Conservation (phyloP, 495 filamentous ascomycete genomes). For the Penicillium riverlandense region DNA sequence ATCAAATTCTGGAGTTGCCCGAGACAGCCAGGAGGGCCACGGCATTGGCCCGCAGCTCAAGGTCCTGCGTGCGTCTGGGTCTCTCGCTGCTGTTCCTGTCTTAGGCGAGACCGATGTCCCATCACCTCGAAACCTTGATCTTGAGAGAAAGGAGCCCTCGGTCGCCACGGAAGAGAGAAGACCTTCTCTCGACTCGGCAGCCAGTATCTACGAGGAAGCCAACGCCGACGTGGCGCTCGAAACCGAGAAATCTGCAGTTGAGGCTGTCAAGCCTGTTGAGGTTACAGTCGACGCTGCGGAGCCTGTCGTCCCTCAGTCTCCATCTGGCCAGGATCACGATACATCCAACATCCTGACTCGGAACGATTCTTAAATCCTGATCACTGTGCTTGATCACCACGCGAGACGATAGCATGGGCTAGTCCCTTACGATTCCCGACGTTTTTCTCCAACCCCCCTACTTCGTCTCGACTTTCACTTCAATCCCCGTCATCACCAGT, state of each 20-base stretch:
- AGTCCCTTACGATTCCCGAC: too few species aligned
- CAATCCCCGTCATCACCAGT: too few species aligned
- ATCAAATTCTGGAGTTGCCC: neutral
- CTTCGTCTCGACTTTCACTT: too few species aligned
- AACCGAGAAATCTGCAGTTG: neutral
- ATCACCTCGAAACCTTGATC: constrained; percentile 1
- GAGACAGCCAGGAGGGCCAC: neutral
- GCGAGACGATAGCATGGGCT: too few species aligned
- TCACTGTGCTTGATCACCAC: too few species aligned
- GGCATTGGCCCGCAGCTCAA: too few species aligned
- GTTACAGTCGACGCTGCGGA: neutral
- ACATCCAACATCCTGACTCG: neutral
- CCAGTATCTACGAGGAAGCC: constrained; percentile 21
- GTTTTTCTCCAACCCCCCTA: too few species aligned
- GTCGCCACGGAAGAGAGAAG: constrained; percentile 3
- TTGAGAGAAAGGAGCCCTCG: constrained; percentile 3
- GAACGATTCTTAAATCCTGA: neutral
- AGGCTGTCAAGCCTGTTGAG: neutral
- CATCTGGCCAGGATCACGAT: neutral
- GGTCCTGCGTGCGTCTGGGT: too few species aligned
- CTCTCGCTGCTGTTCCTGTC: too few species aligned
- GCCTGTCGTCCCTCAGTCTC: neutral
- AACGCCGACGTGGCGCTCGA: constrained; percentile 4
- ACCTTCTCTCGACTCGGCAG: constrained; percentile 14
- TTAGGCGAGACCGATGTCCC: constrained; percentile 1